Evolutionary conservation across 345 rosid species (phyloP).

Genomic region (Chamaenerion angustifolium): DNA sequence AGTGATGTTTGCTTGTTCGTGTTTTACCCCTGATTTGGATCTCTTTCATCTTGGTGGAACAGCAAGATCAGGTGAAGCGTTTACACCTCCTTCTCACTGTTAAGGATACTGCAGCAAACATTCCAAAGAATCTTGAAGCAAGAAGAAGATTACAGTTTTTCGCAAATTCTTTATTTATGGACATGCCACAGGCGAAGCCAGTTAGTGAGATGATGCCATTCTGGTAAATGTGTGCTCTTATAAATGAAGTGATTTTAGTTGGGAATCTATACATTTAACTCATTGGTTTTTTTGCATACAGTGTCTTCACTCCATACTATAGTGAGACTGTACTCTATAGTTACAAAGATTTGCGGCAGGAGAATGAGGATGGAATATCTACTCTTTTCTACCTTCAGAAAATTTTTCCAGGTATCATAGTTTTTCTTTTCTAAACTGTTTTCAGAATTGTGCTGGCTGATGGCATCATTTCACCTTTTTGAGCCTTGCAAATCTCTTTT

Average conservation of each 20-base stretch:
- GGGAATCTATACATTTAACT: constrained; percentile 1
- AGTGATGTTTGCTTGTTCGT: constrained; percentile 12
- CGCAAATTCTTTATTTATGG: constrained; percentile 85
- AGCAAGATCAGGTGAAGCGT: constrained; percentile 92
- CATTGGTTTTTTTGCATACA: constrained; percentile 17
- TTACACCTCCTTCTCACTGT: constrained; percentile 93
- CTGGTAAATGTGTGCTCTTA: constrained; percentile 27
- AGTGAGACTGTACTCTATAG: constrained; percentile 98
- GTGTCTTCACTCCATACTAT: constrained; percentile 98
- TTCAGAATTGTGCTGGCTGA: neutral
- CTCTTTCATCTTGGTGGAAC: constrained; percentile 15
- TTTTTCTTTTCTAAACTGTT: neutral
- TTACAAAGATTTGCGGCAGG: constrained; percentile 66
- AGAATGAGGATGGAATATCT: constrained; percentile 99
- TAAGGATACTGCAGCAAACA: constrained; percentile 82
- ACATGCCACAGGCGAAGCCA: constrained; percentile 81
- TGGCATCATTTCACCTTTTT: neutral
- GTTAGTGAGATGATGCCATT: constrained; percentile 86
- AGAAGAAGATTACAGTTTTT: constrained; percentile 92
- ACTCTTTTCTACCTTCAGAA: constrained; percentile 96
- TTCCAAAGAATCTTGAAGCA: constrained; percentile 97
- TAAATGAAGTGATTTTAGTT: neutral
- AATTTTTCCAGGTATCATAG: constrained; percentile 70
- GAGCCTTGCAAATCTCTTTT: too few species aligned
- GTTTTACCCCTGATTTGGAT: neutral